Conservation (phyloP, 2,329 filamentous ascomycete genomes). For the Rutstroemia sp. region DNA sequence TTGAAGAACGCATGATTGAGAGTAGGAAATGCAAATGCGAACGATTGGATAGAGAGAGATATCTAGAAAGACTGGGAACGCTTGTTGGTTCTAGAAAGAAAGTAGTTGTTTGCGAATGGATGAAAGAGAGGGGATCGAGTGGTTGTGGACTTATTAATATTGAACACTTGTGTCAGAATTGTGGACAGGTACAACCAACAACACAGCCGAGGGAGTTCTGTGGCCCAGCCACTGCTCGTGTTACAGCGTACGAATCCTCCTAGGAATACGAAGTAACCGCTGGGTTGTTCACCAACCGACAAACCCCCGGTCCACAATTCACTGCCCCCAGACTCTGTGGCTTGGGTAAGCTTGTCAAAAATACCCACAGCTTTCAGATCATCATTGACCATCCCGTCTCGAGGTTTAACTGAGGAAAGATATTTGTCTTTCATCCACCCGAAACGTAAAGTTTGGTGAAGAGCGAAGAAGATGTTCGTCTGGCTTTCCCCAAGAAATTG, state of each 20-base stretch:
- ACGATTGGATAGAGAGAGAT: neutral
- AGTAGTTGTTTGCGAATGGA: neutral
- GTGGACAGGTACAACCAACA: neutral
- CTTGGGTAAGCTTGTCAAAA: no score
- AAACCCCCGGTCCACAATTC: no score
- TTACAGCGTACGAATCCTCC: constrained; percentile 3
- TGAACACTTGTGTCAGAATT: neutral
- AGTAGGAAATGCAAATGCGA: neutral
- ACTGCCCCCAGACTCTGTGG: no score
- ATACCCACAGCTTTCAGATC: no score
- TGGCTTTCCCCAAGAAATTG: no score
- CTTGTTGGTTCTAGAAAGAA: neutral
- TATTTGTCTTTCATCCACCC: no score
- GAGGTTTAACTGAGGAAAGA: no score
- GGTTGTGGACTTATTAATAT: constrained; percentile 1
- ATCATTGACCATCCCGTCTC: no score
- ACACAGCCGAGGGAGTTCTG: constrained; percentile 4
- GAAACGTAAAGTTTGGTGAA: no score
- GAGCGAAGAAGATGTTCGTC: no score
- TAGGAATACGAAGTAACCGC: no score
- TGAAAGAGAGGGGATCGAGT: neutral
- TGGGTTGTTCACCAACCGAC: no score
- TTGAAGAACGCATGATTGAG: constrained; percentile 7
- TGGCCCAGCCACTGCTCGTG: constrained; percentile 4
- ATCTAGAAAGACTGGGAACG: neutral